Conservation (phyloP, 164 flowering plant genomes). For the Cinnamomum chago region DNA sequence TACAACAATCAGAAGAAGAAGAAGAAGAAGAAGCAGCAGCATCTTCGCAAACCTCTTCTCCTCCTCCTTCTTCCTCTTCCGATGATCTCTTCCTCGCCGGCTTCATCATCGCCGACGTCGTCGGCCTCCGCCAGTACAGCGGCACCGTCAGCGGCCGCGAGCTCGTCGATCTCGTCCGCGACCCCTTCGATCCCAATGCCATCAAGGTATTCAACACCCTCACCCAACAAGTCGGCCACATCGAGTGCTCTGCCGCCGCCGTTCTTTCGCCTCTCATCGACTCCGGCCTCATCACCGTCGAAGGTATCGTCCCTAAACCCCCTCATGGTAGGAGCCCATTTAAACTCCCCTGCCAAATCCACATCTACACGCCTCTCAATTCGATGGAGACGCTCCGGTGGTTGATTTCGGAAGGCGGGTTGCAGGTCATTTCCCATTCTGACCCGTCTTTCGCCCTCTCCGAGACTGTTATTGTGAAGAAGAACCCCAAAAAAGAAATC, state of each 20-base stretch:
- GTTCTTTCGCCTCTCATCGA: conserved; percentile 69
- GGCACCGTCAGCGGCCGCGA: conserved; percentile 67
- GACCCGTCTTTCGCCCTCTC: conserved; percentile 48
- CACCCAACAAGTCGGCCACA: conserved; percentile 57
- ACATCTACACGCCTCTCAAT: conserved; percentile 50
- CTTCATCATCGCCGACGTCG: conserved; percentile 60
- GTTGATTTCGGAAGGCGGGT: conserved; percentile 33
- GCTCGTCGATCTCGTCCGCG: conserved; percentile 77
- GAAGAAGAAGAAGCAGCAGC: too few species aligned
- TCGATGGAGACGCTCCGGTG: conserved; percentile 27
- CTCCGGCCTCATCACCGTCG: conserved; percentile 23
- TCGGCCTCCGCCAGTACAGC: conserved; percentile 57
- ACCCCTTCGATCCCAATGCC: conserved; percentile 64
- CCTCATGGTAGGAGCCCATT: conserved; percentile 21
- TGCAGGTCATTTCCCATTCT: conserved; percentile 36
- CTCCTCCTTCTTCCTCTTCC: conserved; percentile 8
- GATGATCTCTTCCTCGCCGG: conserved; percentile 51
- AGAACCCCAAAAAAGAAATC: conserved; percentile 14
- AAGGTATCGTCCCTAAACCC: conserved; percentile 66
- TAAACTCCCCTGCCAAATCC: conserved; percentile 61
- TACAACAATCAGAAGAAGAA: too few species aligned
- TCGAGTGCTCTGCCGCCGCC: conserved; percentile 53
- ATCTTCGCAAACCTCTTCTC: too few species aligned
- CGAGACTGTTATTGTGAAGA: conserved; percentile 49
- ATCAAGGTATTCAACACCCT: conserved; percentile 65